Conservation (phyloP, 257 asterid genomes). For the Coffea canephora region DNA sequence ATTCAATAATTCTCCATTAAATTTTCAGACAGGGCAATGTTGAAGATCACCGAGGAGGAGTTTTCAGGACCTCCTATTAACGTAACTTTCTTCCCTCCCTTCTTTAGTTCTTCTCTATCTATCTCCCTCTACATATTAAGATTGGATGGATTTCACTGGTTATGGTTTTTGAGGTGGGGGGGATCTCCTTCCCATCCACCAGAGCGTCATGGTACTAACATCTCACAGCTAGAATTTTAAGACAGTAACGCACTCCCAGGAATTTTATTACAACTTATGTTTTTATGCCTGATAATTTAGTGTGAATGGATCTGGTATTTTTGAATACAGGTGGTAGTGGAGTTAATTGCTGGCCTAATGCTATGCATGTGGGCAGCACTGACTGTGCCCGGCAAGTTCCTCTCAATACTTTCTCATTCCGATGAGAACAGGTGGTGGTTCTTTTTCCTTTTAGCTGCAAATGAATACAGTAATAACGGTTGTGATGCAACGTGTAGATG, state of each 20-base stretch:
- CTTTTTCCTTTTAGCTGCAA: constrained; percentile 1
- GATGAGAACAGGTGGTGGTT: constrained; percentile 73
- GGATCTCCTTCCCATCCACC: no score
- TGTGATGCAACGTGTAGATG: neutral
- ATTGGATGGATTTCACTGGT: neutral
- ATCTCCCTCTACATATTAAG: neutral
- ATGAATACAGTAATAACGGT: neutral
- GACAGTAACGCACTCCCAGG: no score
- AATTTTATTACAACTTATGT: neutral
- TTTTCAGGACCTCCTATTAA: constrained; percentile 75
- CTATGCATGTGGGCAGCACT: constrained; percentile 88
- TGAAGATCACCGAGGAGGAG: constrained; percentile 86
- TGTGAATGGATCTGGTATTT: constrained; percentile 19
- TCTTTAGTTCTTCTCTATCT: neutral
- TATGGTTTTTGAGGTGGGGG: neutral
- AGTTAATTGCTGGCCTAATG: constrained; percentile 56
- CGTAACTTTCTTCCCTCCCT: constrained; percentile 39
- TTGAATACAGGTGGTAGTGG: constrained; percentile 73
- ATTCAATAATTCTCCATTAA: neutral
- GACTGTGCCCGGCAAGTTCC: constrained; percentile 79
- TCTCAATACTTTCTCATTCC: constrained; percentile 81
- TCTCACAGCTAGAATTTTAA: no score
- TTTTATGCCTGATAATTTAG: neutral
- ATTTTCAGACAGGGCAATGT: constrained; percentile 80
- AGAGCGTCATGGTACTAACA: no score